phyloP scores from a whole-genome alignment of 2,329 filamentous ascomycete species.

The Delphinella strobiligena region DNA sequence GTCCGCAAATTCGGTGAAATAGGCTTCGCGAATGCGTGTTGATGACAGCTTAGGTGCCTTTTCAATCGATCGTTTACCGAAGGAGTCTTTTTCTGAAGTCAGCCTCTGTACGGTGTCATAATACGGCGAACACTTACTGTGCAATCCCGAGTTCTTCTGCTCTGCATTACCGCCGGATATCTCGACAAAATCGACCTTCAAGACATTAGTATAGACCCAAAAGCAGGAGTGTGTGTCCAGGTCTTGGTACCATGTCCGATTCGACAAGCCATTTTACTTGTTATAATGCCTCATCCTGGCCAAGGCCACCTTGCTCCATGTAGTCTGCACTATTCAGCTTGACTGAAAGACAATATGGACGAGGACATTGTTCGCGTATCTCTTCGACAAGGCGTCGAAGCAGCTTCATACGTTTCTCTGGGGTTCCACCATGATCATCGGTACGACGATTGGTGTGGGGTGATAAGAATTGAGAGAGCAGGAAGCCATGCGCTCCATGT shows the following conservation, averaged over 20 bases:
- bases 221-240: too few species aligned
- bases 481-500: slow-evolving; percentile 41
- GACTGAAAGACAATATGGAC: slow-evolving; percentile 34
- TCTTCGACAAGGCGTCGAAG: slow-evolving; percentile 33
- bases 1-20: slow-evolving; percentile 52
- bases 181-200: slow-evolving; percentile 60
- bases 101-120: slow-evolving; percentile 12
- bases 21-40: slow-evolving; percentile 44
- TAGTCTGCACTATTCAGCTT: slow-evolving; percentile 41
- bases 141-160: neutral
- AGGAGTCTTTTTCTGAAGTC: slow-evolving; percentile 23
- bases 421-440: slow-evolving; percentile 36
- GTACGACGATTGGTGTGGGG: slow-evolving; percentile 33
- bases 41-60: neutral
- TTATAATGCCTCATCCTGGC: slow-evolving; percentile 39
- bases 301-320: slow-evolving; percentile 15
- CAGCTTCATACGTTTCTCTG: slow-evolving; percentile 34
- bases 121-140: slow-evolving; percentile 8
- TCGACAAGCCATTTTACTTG: slow-evolving; percentile 42
- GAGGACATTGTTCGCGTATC: slow-evolving; percentile 29
- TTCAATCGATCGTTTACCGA: slow-evolving; percentile 24
- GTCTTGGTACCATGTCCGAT: slow-evolving; percentile 28
- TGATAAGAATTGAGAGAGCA: slow-evolving; percentile 32
- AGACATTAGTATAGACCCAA: too few species aligned
- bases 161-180: slow-evolving; percentile 45